A percentile compares a stretch with the other conserved stretches of the same genome.
phyloP scores from a whole-genome alignment of 2,329 filamentous ascomycete genomes.

The Chaetomiaceae sp. region DNA sequence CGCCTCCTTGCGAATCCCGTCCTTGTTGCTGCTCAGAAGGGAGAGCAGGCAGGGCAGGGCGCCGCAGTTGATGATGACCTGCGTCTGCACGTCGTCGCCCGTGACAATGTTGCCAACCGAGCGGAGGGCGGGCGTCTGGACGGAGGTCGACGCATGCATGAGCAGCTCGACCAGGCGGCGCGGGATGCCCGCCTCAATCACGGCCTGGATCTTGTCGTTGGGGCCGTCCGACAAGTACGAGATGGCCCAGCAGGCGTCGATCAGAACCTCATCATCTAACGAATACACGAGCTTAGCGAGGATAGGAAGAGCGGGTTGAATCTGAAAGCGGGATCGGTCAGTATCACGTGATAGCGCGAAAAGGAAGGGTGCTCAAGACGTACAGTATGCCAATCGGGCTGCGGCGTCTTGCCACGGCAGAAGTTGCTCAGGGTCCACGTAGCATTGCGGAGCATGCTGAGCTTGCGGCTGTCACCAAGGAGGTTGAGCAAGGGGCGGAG shows the following conservation, averaged over 20 bases:
- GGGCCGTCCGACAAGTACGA: slow-evolving; percentile 96
- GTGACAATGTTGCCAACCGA: slow-evolving; percentile 99
- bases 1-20: slow-evolving; percentile 97
- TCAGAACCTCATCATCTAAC: slow-evolving; percentile 94
- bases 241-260: slow-evolving; percentile 99
- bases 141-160: slow-evolving; percentile 96
- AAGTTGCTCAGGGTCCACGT: slow-evolving; percentile 99
- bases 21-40: slow-evolving; percentile 92
- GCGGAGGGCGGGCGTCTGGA: slow-evolving; percentile 93
- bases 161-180: slow-evolving; percentile 93
- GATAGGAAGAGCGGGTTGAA: slow-evolving; percentile 88
- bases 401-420: slow-evolving; percentile 97
- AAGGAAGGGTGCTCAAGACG: slow-evolving; percentile 37
- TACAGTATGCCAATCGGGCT: slow-evolving; percentile 96
- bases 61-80: slow-evolving; percentile 98
- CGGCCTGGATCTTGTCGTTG: slow-evolving; percentile 98
- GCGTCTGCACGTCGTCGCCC: slow-evolving; percentile 96
- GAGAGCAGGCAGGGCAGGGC: slow-evolving; percentile 88
- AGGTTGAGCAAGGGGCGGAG: slow-evolving; percentile 85
- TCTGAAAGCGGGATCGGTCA: slow-evolving; percentile 50
- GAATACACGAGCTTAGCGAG: slow-evolving; percentile 98
- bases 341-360: slow-evolving; percentile 20
- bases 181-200: slow-evolving; percentile 96
- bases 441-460: slow-evolving; percentile 98
- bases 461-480: slow-evolving; percentile 93